Conservation (phyloP, 2,329 filamentous ascomycete genomes). For the Talaromyces sp. region DNA sequence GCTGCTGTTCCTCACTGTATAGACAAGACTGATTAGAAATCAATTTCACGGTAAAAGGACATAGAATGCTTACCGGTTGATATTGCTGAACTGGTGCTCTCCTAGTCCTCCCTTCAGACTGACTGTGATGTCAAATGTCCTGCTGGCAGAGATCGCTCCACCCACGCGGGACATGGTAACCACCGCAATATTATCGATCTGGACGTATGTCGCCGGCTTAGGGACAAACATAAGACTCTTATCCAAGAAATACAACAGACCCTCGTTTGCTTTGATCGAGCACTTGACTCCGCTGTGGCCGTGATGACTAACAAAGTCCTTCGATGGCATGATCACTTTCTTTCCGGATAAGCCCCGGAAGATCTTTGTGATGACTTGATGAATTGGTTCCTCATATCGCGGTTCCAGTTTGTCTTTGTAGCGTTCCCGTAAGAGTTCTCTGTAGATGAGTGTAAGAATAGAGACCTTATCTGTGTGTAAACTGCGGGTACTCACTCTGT, state of each 20-base stretch:
- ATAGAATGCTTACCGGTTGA: constrained; percentile 63
- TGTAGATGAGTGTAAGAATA: constrained; percentile 20
- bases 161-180: constrained; percentile 95
- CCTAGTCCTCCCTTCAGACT: constrained; percentile 79
- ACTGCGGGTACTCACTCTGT: constrained; percentile 54
- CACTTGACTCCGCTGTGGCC: constrained; percentile 95
- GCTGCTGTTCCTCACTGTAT: constrained; percentile 78
- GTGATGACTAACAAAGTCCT: constrained; percentile 87
- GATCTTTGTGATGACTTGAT: constrained; percentile 89
- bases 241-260: constrained; percentile 92
- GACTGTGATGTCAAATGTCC: constrained; percentile 96
- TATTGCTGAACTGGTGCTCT: constrained; percentile 97
- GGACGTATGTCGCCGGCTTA: constrained; percentile 95
- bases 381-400: constrained; percentile 89
- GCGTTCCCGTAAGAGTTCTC: constrained; percentile 70
- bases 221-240: constrained; percentile 99
- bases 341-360: constrained; percentile 93
- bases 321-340: constrained; percentile 88
- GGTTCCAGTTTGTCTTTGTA: constrained; percentile 86
- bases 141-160: constrained; percentile 84
- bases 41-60: constrained; percentile 18
- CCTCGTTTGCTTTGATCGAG: constrained; percentile 99
- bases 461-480: background rate
- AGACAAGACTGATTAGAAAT: constrained; percentile 1
- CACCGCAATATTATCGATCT: constrained; percentile 84